Base-by-base conservation (phyloP, 805 yeast species). In the Lachancea cidri region DNA sequence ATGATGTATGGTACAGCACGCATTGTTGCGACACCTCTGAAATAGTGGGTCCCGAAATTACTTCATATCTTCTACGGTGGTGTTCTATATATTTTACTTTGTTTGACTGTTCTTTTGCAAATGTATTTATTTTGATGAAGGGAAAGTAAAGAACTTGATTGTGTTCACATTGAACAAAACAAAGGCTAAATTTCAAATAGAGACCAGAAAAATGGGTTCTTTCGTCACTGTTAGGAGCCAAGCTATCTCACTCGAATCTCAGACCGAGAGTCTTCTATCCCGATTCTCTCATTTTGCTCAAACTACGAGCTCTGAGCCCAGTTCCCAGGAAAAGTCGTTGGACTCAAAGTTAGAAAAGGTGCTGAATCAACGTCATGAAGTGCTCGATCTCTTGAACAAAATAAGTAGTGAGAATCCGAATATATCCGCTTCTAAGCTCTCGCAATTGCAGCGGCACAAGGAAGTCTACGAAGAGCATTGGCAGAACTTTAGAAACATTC, bases 381-480 rank as follows among this genome's bases (percentile, higher is more conserved):
- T 74, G 3, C 61, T 86, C 5, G 70, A 66, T 25, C 66, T 71
- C 25, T 58, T 84, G 48, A 67, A 71, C 37, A 66, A 81, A 25
- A 68, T 79, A 8, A 65, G 77, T 15, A 86, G 84, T 35, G 65
- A 74, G 1, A 80, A 73, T 42, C 68, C 75, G 20, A 63, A 71
- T 13, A 72, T 83, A 5, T 73, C 89, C 4, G 76, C 93, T 0
- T 76, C 93, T 0, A 84, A 84, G 59, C 62, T 80, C 33, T 91
- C 84, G 54, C 98, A 89, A 59, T 65, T 88, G 35, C 78, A 82
- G 44, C 77, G 97, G 46, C 96, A 87, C 60, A 77, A 76, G 52
- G 96, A 87, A 60, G 73, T 76, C 11, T 67, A 86, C 20, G 74
- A 69, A 43, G 94, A 87, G 42, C 89, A 86, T 63, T 70, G 75